These are phyloP conservation scores for Rhynchosporium secalis DNA, from an alignment of 2,329 filamentous ascomycete genomes.

Conservation along the genomic window DNA sequence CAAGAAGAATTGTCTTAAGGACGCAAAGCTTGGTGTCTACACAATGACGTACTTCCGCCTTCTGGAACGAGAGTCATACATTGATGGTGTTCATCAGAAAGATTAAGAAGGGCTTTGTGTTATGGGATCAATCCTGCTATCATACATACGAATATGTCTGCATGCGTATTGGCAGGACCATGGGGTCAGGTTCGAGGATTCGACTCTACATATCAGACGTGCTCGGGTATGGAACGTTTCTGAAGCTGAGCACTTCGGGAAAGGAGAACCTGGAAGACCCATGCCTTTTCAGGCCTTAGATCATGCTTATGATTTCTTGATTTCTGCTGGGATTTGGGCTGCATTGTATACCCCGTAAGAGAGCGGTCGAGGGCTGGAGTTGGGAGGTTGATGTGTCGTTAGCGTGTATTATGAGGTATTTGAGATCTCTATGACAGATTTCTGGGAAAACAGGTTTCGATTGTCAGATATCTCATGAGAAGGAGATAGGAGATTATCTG, in stretches of 20 bases:
- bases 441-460: conserved; percentile 3
- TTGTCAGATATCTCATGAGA: background rate
- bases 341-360: background rate
- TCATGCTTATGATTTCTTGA: background rate
- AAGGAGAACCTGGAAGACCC: background rate
- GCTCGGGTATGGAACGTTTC: conserved; percentile 3
- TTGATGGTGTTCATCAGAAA: too few relatives aligned
- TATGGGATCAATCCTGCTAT: background rate
- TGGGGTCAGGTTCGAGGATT: background rate
- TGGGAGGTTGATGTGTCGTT: conserved; percentile 3
- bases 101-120: too few relatives aligned
- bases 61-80: too few relatives aligned
- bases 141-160: background rate
- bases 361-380: background rate
- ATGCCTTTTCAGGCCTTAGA: conserved; percentile 6
- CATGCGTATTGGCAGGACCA: background rate
- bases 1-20: too few relatives aligned
- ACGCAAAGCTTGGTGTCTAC: too few relatives aligned
- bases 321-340: background rate
- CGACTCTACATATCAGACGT: background rate
- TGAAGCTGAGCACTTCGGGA: conserved; percentile 3
- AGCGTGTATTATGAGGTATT: background rate
- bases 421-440: conserved; percentile 3
- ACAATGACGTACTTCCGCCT: too few relatives aligned
- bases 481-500: background rate